Conservation (phyloP, 805 yeast species). For the Saturnispora serradocipensis region DNA sequence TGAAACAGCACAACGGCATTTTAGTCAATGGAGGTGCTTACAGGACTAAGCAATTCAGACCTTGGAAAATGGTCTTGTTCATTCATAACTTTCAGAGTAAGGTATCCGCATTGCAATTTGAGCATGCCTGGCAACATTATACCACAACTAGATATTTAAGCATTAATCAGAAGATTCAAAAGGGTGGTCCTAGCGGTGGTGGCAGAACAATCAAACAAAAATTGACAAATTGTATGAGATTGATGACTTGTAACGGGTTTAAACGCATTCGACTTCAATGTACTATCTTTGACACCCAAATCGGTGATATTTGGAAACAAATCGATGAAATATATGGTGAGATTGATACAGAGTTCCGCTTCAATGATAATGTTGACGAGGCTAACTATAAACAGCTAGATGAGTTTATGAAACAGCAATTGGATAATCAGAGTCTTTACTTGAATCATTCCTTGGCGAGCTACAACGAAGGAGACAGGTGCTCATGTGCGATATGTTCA, state of each 20-base stretch:
- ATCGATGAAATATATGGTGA: conserved; percentile 19
- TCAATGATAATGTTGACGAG: conserved; percentile 7
- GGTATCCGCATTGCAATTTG: conserved; percentile 67
- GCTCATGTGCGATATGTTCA: conserved; percentile 14
- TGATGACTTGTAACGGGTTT: conserved; percentile 38
- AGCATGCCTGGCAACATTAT: conserved; percentile 78
- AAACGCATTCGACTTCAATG: conserved; percentile 36
- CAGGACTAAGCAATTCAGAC: conserved; percentile 56
- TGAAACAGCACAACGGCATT: conserved; percentile 75
- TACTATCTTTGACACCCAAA: conserved; percentile 32
- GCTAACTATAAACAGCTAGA: conserved; percentile 27
- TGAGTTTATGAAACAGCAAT: conserved; percentile 12
- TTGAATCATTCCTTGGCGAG: conserved; percentile 12
- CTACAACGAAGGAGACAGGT: conserved; percentile 6
- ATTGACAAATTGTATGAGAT: conserved; percentile 37
- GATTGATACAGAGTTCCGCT: conserved; percentile 11
- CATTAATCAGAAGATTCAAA: not conserved
- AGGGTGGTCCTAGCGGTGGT: conserved; percentile 14
- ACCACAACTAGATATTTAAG: conserved; percentile 53
- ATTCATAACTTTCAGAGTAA: conserved; percentile 68
- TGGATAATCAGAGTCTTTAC: conserved; percentile 11
- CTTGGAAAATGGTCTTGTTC: conserved; percentile 61
- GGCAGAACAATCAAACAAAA: conserved; percentile 38
- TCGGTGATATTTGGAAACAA: conserved; percentile 30
- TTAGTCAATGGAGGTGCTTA: conserved; percentile 58